Evolutionary conservation across 148 eudicot species (phyloP).

Genomic region (Rhododendron ovatum): DNA sequence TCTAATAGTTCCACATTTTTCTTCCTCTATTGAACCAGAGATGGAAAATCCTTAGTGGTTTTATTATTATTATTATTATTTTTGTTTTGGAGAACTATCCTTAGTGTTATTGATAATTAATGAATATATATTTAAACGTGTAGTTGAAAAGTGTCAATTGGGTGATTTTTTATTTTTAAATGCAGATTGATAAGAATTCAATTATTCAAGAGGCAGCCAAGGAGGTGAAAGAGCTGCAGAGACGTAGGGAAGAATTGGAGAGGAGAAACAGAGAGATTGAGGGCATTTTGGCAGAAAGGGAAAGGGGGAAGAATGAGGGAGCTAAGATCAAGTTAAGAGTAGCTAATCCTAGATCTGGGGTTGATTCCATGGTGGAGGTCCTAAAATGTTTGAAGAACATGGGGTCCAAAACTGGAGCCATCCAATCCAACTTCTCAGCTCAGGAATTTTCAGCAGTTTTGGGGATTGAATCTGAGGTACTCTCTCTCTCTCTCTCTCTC

Average conservation of each 20-base stretch:
- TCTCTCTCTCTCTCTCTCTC: conserved; percentile 8
- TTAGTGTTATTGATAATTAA: no score
- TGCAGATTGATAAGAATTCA: conserved; percentile 41
- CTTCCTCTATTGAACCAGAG: not conserved
- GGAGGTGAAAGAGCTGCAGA: conserved; percentile 22
- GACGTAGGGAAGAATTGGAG: conserved; percentile 21
- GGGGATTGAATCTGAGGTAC: conserved; percentile 30
- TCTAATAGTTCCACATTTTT: not conserved
- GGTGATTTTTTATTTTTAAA: not conserved
- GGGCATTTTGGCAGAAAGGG: not conserved
- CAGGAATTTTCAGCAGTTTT: conserved; percentile 29
- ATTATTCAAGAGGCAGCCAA: conserved; percentile 26
- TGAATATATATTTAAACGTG: no score
- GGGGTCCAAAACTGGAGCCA: conserved; percentile 18
- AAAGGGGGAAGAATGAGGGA: not conserved
- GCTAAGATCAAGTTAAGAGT: conserved; percentile 27
- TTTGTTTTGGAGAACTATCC: no score
- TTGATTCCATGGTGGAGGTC: conserved; percentile 40
- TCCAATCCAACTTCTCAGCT: conserved; percentile 21
- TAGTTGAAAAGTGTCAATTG: not conserved
- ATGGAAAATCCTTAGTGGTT: not conserved
- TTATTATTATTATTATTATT: no score
- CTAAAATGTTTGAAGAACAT: conserved; percentile 26
- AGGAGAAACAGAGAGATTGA: conserved; percentile 15
- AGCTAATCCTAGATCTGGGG: conserved; percentile 30